Base-by-base conservation (phyloP, 331 rosid species). In the Dryas integrifolia region DNA sequence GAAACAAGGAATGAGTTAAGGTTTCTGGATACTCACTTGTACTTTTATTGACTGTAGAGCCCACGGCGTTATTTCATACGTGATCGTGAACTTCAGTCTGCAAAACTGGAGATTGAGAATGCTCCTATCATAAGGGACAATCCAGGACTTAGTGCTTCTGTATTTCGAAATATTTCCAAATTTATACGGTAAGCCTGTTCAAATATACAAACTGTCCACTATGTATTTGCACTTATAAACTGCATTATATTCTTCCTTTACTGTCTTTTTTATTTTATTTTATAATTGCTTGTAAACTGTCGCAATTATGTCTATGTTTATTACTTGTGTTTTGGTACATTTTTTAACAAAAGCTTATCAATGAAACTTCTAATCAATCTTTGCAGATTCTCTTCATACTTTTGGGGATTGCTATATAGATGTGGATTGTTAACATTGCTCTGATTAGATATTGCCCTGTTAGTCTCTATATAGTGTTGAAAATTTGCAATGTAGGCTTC, bases 71-170 rank as follows among this genome's bases (percentile, higher is more conserved):
- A 86, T 61, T 91, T 96, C 15, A 79, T 26, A 64, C 80, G 79
- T 5, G 92, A 94, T 47, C 86, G 76, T 40, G 92, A 94, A 82
- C 95, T 94, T 59, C 77, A 82, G 6, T 73, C 87, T 63, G 96
- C 88, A 60, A 94, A 85, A 79, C 43, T 56, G 62, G 84, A 84
- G 84, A 88, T 94, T 68, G 84, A 80, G 85, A 89, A 82, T 24
- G 90, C 90, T 62, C 86, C 82, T 8, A 58, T 62, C 6, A 3
- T 81, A 38, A 68, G 82, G 72, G 85, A 79, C 66, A 53, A 60
- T 70, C 66, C 75, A 35, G 90, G 82, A 76, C 90, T 91, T 65
- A 73, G 75, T 83, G 88, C 87, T 41, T 88, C 87, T 71, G 45
- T 91, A 74, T 93, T 89, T 79, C 80, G 85, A 14, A 83, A 94